Evolutionary conservation across 202 grass and related monocot genomes (phyloP), one percentile per base, ranked within the genome.

Genomic region (Elaeis oleifera): DNA sequence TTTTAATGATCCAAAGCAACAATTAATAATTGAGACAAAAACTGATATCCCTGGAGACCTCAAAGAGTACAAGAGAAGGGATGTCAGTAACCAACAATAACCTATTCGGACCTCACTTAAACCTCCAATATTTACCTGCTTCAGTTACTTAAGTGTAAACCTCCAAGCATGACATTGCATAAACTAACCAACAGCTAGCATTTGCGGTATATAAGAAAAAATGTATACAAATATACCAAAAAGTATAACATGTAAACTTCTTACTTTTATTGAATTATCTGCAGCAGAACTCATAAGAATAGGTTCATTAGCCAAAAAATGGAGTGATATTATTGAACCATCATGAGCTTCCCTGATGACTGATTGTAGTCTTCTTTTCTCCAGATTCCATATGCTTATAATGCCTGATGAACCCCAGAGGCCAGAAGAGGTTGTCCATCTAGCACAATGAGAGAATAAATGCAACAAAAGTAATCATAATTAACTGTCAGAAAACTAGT

Each of bases 251-350:
- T 19, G 36, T 3, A 44, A 54, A 17, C 14, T 22, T 79, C 89
- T 72, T 80, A 97, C 88, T 76, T 97, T 97, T 51, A 97, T 86
- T 77, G 94, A 97, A 88, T 97, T 97, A 75, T 97, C 94, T 77
- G 82, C 68, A 81, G 94, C 84, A 56, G 94, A 92, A 75, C 94
- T 97, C 88, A 97, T 89, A 61, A 97, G 69, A 78, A 97, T 53
- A 75, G 94, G 94, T 77, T 97, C 94, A 54, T 92, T 97, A 13
- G 84, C 82, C 64, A 97, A 86, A 78, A 84, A 92, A 79, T 97
- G 84, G 61, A 91, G 82, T 22, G 94, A 91, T 69, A 97, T 56
- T 54, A 97, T 92, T 65, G 87, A 76, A 55, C 69, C 79, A 89
- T 97, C 92, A 56, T 97, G 92, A 44, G 88, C 92, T 62, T 97